phyloP scores from a whole-genome alignment of 495 filamentous ascomycete genomes.

The Mycothermus thermophilus region DNA sequence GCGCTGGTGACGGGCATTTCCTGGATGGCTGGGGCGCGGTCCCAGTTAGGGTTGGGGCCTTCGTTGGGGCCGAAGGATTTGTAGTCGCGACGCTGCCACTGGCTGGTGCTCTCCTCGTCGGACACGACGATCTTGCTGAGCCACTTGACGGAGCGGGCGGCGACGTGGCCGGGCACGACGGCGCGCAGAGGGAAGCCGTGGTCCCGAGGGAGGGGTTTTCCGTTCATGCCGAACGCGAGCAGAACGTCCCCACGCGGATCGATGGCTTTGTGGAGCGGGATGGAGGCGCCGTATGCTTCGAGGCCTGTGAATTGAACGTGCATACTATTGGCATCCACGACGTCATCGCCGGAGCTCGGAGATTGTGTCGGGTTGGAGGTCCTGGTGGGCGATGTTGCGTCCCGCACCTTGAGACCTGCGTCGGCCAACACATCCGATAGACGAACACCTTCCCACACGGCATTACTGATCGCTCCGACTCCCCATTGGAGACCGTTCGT shows the following conservation, averaged over 20 bases:
- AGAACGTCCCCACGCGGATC: conserved; percentile 45
- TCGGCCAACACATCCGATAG: conserved; percentile 45
- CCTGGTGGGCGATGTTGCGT: conserved; percentile 2
- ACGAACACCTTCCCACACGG: conserved; percentile 47
- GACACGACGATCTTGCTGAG: conserved; percentile 44
- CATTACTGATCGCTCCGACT: conserved; percentile 44
- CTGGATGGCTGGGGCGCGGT: conserved; percentile 38
- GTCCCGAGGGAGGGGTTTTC: conserved; percentile 36
- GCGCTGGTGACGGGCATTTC: conserved; percentile 48
- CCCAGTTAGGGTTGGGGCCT: conserved; percentile 41
- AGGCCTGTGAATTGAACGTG: conserved; percentile 46
- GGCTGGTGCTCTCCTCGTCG: conserved; percentile 41
- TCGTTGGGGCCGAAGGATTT: conserved; percentile 48
- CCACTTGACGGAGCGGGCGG: conserved; percentile 54
- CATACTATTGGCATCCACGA: conserved; percentile 21
- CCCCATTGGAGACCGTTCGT: conserved; percentile 48
- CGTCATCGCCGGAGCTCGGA: conserved; percentile 1
- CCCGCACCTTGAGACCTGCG: conserved; percentile 25
- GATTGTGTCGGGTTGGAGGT: neutral
- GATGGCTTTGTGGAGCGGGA: conserved; percentile 42
- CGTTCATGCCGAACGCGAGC: conserved; percentile 49
- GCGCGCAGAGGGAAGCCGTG: conserved; percentile 49
- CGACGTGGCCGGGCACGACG: conserved; percentile 47
- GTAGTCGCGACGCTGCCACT: conserved; percentile 52
- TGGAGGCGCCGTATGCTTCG: conserved; percentile 47